Percentiles rank a stretch among this genome's conserved stretches.
phyloP scores from a whole-genome alignment of 257 asterid genomes.

The Mitragyna speciosa region DNA sequence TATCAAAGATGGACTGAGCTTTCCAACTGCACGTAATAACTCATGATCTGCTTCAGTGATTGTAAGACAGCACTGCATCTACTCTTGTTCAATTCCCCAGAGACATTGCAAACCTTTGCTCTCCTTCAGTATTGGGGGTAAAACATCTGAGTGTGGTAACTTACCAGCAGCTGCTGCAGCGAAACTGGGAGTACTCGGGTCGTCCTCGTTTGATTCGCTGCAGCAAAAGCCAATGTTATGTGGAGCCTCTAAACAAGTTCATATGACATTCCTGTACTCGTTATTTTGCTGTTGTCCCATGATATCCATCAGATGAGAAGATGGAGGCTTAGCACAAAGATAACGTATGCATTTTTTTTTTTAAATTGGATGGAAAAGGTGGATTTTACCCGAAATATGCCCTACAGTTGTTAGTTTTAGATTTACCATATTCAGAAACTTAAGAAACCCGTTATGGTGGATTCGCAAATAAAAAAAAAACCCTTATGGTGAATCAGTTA shows the following conservation, averaged over 20 bases:
- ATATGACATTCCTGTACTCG: background rate
- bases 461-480: no score
- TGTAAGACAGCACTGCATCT: background rate
- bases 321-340: background rate
- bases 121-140: background rate
- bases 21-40: slow-evolving; percentile 57
- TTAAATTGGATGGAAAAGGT: no score
- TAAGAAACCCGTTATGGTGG: no score
- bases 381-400: no score
- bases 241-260: background rate
- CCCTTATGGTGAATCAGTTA: no score
- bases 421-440: no score
- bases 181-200: background rate
- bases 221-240: background rate
- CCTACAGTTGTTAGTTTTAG: no score
- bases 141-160: background rate
- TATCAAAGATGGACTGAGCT: slow-evolving; percentile 77
- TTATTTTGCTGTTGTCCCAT: background rate
- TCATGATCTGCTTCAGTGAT: slow-evolving; percentile 4
- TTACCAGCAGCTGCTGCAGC: slow-evolving; percentile 1
- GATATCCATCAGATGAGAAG: background rate
- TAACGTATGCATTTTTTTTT: background rate
- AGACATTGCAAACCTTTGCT: background rate
- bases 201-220: background rate
- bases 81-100: background rate